These are phyloP conservation scores for Fomitopsis betulina DNA, from an alignment of 1,284 basidiomycete genomes.

Conservation along the genomic window DNA sequence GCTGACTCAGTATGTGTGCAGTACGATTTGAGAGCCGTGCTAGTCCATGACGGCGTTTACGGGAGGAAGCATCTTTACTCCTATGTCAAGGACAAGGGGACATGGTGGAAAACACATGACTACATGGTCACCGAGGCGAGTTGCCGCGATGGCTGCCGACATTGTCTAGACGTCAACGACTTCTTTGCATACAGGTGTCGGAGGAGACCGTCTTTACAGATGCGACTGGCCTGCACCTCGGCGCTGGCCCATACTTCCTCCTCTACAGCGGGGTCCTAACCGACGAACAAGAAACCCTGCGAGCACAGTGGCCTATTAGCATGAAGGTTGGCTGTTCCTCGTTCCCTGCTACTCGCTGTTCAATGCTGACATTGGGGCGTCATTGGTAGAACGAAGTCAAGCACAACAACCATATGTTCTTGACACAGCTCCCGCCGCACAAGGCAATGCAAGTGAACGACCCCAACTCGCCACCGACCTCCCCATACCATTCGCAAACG, in stretches of 20 bases:
- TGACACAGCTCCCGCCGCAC: slow-evolving; percentile 21
- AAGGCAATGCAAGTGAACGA: slow-evolving; percentile 16
- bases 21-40: slow-evolving; percentile 74
- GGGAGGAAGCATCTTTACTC: slow-evolving; percentile 72
- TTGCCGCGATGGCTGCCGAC: background rate
- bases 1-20: slow-evolving; percentile 20
- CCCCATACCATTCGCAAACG: slow-evolving; percentile 12
- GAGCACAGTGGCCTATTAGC: slow-evolving; percentile 35
- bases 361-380: background rate
- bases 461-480: slow-evolving; percentile 27
- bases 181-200: slow-evolving; percentile 42
- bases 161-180: too few relatives aligned
- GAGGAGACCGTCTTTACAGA: slow-evolving; percentile 67
- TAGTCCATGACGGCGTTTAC: slow-evolving; percentile 69
- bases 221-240: slow-evolving; percentile 61
- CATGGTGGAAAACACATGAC: slow-evolving; percentile 81
- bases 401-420: slow-evolving; percentile 28
- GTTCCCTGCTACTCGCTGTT: background rate
- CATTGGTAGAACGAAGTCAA: slow-evolving; percentile 24
- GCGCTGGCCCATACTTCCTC: slow-evolving; percentile 69
- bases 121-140: slow-evolving; percentile 58
- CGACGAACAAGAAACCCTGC: slow-evolving; percentile 27
- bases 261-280: slow-evolving; percentile 58
- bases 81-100: slow-evolving; percentile 58
- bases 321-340: slow-evolving; percentile 29